These are phyloP conservation scores for Odontarrhena argentea DNA, from an alignment of 345 rosid species.

Conservation along the genomic window DNA sequence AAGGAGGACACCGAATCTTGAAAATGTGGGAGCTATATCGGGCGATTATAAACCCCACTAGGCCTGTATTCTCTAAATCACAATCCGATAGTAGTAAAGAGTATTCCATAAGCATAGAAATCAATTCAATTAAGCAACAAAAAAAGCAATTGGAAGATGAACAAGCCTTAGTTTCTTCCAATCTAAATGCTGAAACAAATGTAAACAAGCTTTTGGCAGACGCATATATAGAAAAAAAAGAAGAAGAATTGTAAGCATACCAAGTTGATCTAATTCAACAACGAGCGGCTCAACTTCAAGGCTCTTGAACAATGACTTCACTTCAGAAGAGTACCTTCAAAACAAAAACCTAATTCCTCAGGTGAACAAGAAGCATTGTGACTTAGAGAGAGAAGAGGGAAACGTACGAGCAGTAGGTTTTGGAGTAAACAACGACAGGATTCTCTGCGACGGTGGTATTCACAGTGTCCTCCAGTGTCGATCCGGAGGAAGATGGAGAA, in stretches of 20 bases:
- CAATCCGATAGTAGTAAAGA: conserved; percentile 11
- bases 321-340: conserved; percentile 80
- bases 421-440: conserved; percentile 93
- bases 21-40: not conserved
- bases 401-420: conserved; percentile 90
- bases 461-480: conserved; percentile 71
- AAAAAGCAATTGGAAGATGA: not conserved
- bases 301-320: conserved; percentile 71
- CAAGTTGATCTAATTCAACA: conserved; percentile 85
- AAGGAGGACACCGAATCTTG: not conserved
- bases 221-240: not conserved
- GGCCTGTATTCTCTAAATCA: not conserved
- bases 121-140: conserved; percentile 4
- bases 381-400: conserved; percentile 18
- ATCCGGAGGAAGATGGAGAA: conserved; percentile 54
- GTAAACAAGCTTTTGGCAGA: too few relatives aligned
- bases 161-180: conserved; percentile 4
- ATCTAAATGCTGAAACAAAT: conserved; percentile 2
- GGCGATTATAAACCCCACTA: not conserved
- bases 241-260: conserved; percentile 41
- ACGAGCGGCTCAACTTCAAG: conserved; percentile 74
- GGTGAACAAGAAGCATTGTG: not conserved
- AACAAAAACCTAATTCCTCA: not conserved
- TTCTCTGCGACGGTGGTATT: conserved; percentile 70
- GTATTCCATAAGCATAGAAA: conserved; percentile 14